Percentiles rank a stretch among this genome's conserved stretches.
Evolutionary conservation across 305 asterid species (phyloP).

Genomic region (Solanum aculeatissimum): DNA sequence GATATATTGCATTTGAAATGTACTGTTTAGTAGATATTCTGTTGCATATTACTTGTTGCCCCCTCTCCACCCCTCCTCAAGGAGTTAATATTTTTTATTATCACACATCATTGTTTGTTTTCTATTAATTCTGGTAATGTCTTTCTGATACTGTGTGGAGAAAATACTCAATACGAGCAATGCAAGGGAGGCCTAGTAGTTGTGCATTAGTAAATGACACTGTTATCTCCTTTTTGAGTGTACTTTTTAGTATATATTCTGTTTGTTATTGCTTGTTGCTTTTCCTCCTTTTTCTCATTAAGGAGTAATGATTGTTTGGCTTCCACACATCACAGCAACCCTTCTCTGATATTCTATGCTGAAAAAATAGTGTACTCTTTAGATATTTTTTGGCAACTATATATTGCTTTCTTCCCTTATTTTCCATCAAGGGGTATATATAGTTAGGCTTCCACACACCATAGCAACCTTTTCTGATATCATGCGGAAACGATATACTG

Average conservation of each 20-base stretch:
- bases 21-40: background rate
- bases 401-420: background rate
- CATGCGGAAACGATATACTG: background rate
- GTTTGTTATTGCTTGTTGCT: background rate
- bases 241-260: background rate
- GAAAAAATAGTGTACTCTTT: background rate
- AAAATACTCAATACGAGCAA: background rate
- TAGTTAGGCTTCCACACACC: background rate
- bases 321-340: background rate
- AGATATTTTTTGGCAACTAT: background rate
- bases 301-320: background rate
- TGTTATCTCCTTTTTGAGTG: background rate
- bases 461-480: background rate
- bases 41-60: background rate
- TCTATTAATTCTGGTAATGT: background rate
- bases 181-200: background rate
- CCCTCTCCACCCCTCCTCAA: background rate
- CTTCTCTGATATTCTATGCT: conserved; percentile 1
- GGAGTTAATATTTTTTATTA: background rate
- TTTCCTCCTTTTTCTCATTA: background rate
- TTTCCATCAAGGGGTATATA: background rate
- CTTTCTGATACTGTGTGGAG: background rate
- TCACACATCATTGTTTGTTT: background rate
- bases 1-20: background rate
- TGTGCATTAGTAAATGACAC: background rate